phyloP scores from a whole-genome alignment of 2,329 filamentous ascomycete species.

The Penicillium paneum region DNA sequence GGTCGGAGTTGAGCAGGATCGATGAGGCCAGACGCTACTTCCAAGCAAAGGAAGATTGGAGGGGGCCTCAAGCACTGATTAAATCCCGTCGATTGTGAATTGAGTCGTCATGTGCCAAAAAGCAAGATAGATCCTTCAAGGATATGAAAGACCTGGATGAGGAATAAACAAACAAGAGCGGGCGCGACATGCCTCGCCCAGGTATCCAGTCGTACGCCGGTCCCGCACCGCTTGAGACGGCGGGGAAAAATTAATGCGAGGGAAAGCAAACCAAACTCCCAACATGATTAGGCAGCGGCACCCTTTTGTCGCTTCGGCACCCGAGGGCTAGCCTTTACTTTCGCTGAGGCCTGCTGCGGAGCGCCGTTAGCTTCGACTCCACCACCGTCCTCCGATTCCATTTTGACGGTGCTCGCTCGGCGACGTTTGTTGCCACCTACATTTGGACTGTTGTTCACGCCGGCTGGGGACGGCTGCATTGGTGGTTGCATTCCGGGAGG shows the following conservation, averaged over 20 bases:
- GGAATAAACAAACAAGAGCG: conserved; percentile 17
- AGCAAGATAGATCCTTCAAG: conserved; percentile 1
- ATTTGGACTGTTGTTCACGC: conserved; percentile 62
- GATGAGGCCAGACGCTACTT: conserved; percentile 13
- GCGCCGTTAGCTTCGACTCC: conserved; percentile 51
- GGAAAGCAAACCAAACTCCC: conserved; percentile 12
- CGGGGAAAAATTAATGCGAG: conserved; percentile 8
- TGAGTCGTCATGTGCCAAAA: conserved; percentile 23
- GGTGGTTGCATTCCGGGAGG: conserved; percentile 57
- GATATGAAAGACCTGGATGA: conserved; percentile 8
- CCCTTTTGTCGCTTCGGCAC: conserved; percentile 50
- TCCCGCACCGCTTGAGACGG: conserved; percentile 25
- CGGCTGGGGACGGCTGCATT: conserved; percentile 52
- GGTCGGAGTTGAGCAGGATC: conserved; percentile 20
- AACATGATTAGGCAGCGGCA: conserved; percentile 28
- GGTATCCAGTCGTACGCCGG: conserved; percentile 33
- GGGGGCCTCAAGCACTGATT: conserved; percentile 13
- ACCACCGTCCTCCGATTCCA: conserved; percentile 53
- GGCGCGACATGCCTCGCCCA: conserved; percentile 21
- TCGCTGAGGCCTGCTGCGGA: conserved; percentile 33
- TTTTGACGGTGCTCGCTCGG: conserved; percentile 58
- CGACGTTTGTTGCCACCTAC: conserved; percentile 56
- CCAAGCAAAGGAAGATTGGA: conserved; percentile 5
- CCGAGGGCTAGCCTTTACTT: conserved; percentile 49
- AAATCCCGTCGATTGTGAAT: conserved; percentile 15